Evolutionary conservation across 129 eudicot species (phyloP).

Genomic region (Flaveria ramosissima): DNA sequence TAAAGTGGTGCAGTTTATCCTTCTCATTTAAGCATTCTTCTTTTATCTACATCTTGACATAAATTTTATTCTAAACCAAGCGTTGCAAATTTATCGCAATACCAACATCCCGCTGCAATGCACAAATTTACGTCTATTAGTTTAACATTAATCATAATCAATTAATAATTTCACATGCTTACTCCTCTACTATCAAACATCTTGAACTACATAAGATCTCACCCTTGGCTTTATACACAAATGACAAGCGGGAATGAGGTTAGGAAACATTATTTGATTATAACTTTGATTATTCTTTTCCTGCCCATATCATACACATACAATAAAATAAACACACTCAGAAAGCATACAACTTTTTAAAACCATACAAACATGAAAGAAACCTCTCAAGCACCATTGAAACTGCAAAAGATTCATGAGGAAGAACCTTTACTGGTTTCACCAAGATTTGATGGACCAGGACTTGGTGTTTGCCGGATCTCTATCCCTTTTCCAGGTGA

Average conservation of each 20-base stretch:
- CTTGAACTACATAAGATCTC: neutral
- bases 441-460: constrained; percentile 54
- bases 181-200: no score
- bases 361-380: constrained; percentile 21
- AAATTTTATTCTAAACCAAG: no score
- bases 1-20: no score
- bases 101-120: no score
- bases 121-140: no score
- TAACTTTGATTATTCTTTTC: constrained; percentile 31
- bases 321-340: constrained; percentile 15
- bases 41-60: no score
- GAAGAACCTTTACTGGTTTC: constrained; percentile 50
- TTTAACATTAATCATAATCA: no score
- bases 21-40: no score
- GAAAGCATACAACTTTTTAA: constrained; percentile 25
- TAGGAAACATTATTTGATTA: neutral
- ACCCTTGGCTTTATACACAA: neutral
- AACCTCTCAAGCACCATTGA: constrained; percentile 58
- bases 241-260: neutral
- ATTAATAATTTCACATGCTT: no score
- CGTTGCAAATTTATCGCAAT: no score
- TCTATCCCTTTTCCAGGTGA: constrained; percentile 47
- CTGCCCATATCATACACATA: constrained; percentile 37
- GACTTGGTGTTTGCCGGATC: constrained; percentile 64
- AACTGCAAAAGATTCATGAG: constrained; percentile 31